Evolutionary conservation across 371 early-diverging fungal species (phyloP), one percentile per base, ranked within the genome.

Genomic region (Chytridiales sp.): DNA sequence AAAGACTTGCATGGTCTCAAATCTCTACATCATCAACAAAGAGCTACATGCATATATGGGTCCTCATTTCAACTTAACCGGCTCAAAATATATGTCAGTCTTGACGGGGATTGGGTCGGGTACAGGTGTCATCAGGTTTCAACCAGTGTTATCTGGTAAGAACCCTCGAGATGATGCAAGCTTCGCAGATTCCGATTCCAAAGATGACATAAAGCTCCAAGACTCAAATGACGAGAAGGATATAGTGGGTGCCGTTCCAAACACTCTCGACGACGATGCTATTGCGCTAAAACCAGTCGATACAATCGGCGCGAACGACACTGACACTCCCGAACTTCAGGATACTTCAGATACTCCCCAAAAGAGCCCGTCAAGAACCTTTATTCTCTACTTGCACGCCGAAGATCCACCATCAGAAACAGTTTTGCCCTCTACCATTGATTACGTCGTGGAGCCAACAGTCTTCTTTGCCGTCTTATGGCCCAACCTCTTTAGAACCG

Each of bases 401-500:
- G 9, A 6, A 4, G 21, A 5, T n/a, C 61, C 54, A 4, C 55
- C 61, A 27, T 22, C 39, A 27, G 26, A 17, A 3, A 3, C 46
- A 9, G n/a, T n/a, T n/a, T 36, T 60, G 6, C 13, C 8, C 6
- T 11, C 24, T 5, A 52, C 40, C 4, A 15, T 44, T 21, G 21
- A n/a, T 3, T 38, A 52, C 31, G 26, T 36, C 26, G 24, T 19
- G 13, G 68, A 66, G 38, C 67, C 66, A 17, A 54, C 60, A 17
- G 44, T 60, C 8, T 52, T 72, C 34, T 64, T 62, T 47, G 69
- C 73, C 1, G 58, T 72, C 34, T 55, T 72, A 5, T 72, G 73
- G 73, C 44, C 49, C 21, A 72, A 72, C 41, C 59, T 72, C 22
- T 72, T 72, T 40, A 58, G 73, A 4, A 72, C 73, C 1, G 41